These are phyloP conservation scores for Penicillium macrosclerotiorum DNA, from an alignment of 495 filamentous ascomycete genomes.

Conservation along the genomic window DNA sequence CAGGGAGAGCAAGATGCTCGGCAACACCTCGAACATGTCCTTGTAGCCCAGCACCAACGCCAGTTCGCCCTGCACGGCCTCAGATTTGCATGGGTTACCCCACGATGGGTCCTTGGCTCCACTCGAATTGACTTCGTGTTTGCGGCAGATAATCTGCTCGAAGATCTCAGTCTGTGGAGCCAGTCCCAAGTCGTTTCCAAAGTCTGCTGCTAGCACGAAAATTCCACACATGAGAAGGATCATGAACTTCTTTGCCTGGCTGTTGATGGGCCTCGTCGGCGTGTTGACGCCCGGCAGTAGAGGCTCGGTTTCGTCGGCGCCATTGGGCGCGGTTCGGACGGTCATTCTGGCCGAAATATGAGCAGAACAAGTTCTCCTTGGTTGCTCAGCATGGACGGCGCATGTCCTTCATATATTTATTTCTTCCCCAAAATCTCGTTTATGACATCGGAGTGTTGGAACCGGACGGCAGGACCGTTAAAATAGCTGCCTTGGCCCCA, in stretches of 20 bases:
- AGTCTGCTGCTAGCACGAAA: constrained; percentile 20
- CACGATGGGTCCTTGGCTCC: background rate
- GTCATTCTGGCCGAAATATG: background rate
- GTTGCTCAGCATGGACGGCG: too few species aligned
- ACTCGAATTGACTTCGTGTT: constrained; percentile 20
- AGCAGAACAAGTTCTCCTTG: background rate
- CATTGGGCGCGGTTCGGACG: background rate
- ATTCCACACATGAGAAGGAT: constrained; percentile 16
- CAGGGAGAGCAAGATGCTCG: constrained; percentile 35
- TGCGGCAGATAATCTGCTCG: constrained; percentile 40
- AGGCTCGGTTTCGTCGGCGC: constrained; percentile 1
- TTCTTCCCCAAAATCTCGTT: too few species aligned
- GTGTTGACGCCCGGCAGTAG: constrained; percentile 1
- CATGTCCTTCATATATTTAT: too few species aligned
- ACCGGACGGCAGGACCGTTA: too few species aligned
- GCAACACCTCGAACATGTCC: constrained; percentile 36
- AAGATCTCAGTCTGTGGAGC: constrained; percentile 39
- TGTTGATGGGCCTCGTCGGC: too few species aligned
- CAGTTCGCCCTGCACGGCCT: constrained; percentile 41
- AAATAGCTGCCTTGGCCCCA: too few species aligned
- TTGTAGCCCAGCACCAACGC: constrained; percentile 43
- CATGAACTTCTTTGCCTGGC: constrained; percentile 13
- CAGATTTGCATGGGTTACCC: constrained; percentile 36
- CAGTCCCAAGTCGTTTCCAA: constrained; percentile 25
- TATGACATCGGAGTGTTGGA: too few species aligned